Evolutionary conservation across 2,329 filamentous ascomycete species (phyloP).

Genomic region (Phialophora verrucosa): DNA sequence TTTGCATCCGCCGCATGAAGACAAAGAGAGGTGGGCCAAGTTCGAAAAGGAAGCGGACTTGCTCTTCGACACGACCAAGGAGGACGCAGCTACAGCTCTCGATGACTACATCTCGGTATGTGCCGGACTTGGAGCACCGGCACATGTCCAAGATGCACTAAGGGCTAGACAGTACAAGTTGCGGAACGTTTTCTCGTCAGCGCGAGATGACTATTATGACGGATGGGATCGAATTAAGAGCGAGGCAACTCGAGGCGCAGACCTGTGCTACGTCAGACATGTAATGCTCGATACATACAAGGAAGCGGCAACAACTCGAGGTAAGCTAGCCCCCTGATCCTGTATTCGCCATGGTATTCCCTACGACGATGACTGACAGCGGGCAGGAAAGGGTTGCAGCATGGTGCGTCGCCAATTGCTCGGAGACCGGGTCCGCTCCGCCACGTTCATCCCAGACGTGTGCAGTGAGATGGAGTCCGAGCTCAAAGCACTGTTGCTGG

Average conservation of each 20-base stretch:
- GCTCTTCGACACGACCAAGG: neutral
- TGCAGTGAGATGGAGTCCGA: neutral
- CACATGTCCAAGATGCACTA: neutral
- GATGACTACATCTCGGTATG: neutral
- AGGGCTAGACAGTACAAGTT: neutral
- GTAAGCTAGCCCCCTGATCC: neutral
- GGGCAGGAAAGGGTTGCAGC: neutral
- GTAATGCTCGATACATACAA: neutral
- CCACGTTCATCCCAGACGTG: neutral
- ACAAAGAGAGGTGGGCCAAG: neutral
- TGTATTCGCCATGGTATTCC: neutral
- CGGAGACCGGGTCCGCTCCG: neutral
- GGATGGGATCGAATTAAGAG: neutral
- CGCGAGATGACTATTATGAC: neutral
- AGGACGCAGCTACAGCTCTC: neutral
- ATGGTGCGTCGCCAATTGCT: neutral
- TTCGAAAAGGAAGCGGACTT: neutral
- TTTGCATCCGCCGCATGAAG: neutral
- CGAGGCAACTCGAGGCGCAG: neutral
- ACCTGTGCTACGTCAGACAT: neutral
- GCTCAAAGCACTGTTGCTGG: neutral
- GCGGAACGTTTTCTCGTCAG: neutral
- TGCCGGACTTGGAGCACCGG: neutral
- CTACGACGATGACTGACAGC: neutral
- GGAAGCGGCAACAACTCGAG: neutral